A percentile compares a stretch with the other conserved stretches of the same genome.
These are phyloP conservation scores for Austroboletus niveus DNA, from an alignment of 1,284 basidiomycete species.

Conservation along the genomic window DNA sequence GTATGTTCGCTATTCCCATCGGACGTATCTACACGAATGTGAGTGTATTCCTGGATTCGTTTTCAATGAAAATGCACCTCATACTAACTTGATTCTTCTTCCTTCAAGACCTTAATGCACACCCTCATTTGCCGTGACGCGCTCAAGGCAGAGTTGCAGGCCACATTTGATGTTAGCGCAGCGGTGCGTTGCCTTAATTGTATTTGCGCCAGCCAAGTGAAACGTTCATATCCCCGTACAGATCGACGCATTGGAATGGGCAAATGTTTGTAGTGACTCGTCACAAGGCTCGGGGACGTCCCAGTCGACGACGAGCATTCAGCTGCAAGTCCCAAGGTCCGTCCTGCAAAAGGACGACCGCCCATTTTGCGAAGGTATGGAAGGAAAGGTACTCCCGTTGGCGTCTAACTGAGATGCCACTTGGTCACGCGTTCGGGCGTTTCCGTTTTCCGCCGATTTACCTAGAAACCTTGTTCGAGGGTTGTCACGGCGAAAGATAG, in stretches of 20 bases:
- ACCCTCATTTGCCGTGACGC: slow-evolving; percentile 13
- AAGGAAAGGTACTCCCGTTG: neutral
- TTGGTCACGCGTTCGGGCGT: too few relatives aligned
- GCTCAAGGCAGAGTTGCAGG: slow-evolving; percentile 5
- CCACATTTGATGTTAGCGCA: neutral
- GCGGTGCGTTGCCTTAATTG: neutral
- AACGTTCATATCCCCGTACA: neutral
- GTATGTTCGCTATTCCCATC: slow-evolving; percentile 34
- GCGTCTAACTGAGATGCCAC: neutral
- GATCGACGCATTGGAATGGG: neutral
- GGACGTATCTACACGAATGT: slow-evolving; percentile 38
- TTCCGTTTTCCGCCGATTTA: neutral
- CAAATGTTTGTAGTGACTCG: neutral
- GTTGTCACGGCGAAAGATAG: neutral
- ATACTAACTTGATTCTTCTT: neutral
- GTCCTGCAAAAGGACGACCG: neutral
- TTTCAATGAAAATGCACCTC: neutral
- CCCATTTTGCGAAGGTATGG: neutral
- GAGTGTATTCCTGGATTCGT: neutral
- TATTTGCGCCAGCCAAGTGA: too few relatives aligned
- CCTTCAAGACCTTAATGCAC: slow-evolving; percentile 14
- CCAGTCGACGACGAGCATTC: neutral
- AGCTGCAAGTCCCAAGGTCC: neutral
- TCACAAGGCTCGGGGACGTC: neutral
- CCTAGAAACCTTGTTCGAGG: neutral